phyloP scores from a whole-genome alignment of 495 filamentous ascomycete genomes.

The Xanthoparmelia taractica region DNA sequence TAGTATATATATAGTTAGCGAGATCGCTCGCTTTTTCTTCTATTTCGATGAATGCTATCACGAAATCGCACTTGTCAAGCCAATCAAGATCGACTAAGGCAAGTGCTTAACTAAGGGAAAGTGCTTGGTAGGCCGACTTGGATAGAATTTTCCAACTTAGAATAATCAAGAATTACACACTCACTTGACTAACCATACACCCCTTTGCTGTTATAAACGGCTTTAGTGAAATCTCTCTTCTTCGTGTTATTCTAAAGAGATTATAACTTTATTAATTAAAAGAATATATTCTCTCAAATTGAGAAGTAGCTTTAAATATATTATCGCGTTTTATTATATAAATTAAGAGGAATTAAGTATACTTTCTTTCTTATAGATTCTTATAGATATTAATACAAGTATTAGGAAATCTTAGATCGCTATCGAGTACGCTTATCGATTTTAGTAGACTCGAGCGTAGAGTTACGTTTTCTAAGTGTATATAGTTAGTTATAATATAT shows the following conservation, averaged over 20 bases:
- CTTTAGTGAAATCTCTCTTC: slow-evolving; percentile 5
- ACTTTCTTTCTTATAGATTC: not conserved
- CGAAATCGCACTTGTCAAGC: too few species aligned
- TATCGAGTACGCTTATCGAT: slow-evolving; percentile 6
- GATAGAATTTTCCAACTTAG: too few species aligned
- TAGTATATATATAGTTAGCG: too few species aligned
- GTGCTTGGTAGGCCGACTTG: too few species aligned
- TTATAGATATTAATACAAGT: not conserved
- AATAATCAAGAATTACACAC: too few species aligned
- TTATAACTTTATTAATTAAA: not conserved
- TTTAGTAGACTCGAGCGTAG: not conserved
- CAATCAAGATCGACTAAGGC: too few species aligned
- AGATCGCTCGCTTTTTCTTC: too few species aligned
- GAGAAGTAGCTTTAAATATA: slow-evolving; percentile 3
- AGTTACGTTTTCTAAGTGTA: slow-evolving; percentile 7
- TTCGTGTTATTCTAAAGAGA: slow-evolving; percentile 1
- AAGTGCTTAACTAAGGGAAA: too few species aligned
- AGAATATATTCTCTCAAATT: slow-evolving; percentile 3
- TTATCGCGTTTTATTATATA: not conserved
- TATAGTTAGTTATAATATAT: not conserved
- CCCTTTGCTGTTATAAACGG: too few species aligned
- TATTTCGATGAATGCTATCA: too few species aligned
- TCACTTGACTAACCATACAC: too few species aligned
- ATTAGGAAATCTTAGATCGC: slow-evolving; percentile 15
- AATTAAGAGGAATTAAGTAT: slow-evolving; percentile 1